Evolutionary conservation across 1,284 basidiomycete species (phyloP).

Genomic region (Trametes pubescens): DNA sequence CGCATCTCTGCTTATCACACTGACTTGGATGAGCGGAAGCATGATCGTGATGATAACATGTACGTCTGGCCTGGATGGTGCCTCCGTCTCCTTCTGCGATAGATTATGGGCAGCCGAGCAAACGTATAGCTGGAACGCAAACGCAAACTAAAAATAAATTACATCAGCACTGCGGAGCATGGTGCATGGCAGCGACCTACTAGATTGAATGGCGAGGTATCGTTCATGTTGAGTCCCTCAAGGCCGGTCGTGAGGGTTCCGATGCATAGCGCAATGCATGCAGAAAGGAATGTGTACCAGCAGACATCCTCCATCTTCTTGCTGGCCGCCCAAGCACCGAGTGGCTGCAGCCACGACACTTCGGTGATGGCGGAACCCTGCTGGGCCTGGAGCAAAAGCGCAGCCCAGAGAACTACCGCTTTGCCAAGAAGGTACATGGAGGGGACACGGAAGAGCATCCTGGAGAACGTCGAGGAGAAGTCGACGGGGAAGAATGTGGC

Average conservation of each 20-base stretch:
- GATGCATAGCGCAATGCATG: conserved; percentile 68
- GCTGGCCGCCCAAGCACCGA: conserved; percentile 56
- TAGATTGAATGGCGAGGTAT: conserved; percentile 70
- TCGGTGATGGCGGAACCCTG: conserved; percentile 49
- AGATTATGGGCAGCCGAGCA: conserved; percentile 73
- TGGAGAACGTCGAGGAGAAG: conserved; percentile 63
- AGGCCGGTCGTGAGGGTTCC: conserved; percentile 72
- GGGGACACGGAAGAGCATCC: conserved; percentile 65
- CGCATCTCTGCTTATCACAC: conserved; percentile 15
- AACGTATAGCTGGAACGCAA: conserved; percentile 75
- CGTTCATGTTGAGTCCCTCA: conserved; percentile 62
- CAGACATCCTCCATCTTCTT: conserved; percentile 70
- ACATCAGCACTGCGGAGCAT: neutral
- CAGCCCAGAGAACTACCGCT: conserved; percentile 61
- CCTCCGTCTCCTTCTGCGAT: conserved; percentile 48
- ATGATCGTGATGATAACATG: conserved; percentile 73
- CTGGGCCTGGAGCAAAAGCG: conserved; percentile 63
- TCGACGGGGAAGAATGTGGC: conserved; percentile 65
- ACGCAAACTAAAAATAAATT: conserved; percentile 61
- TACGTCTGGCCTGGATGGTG: conserved; percentile 69
- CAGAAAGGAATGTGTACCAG: conserved; percentile 74
- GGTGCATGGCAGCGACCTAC: conserved; percentile 47
- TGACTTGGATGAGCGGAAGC: conserved; percentile 72
- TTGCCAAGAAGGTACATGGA: conserved; percentile 66
- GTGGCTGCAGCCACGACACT: conserved; percentile 39